Evolutionary conservation across 441 rosid species (phyloP), one percentile per base, ranked within the genome.

Genomic region (Adansonia rubrostipa): DNA sequence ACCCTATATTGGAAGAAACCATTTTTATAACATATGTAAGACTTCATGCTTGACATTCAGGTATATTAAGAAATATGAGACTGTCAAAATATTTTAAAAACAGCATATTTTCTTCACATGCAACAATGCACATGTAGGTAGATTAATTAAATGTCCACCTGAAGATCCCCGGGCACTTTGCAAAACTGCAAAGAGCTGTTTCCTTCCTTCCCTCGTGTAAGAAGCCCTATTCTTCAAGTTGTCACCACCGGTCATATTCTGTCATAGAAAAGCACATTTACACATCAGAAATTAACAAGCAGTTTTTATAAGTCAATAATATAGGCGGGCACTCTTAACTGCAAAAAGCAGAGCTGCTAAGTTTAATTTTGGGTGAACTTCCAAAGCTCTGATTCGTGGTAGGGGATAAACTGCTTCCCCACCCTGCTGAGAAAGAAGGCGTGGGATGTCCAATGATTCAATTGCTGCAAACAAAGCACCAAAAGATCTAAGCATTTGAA

Each of bases 81-180:
- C 22, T 19, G 48, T 22, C 62, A 76, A 51, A 48, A 76, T 76
- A 36, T 42, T 57, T 66, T 62, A 22, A 36, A 36, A 56, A 28
- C 62, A 50, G 68, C 66, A 11, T 54, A 72, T 73, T 40, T 54
- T 40, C 76, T 72, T 72, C 50, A 54, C 40, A 56, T 56, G 51
- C 51, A 40, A 51, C 7, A 71, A 33, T 7, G 48, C 17, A 73
- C 0, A 60, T 51, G 17, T 75, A 80, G 77, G 68, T 47, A 78
- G 75, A 71, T 50, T 80, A 68, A 73, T 42, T 45, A 80, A 81
- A 58, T 24, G 78, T 74, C 87, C 83, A 97, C 99, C 99, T 90
- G 99, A 95, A 77, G 99, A 97, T 71, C 99, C 99, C 86, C 96
- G 92, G 42, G 99, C 98, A 92, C 96, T 95, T 86, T 97, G 99